Percentiles rank a stretch among this genome's conserved stretches.
These are phyloP conservation scores for Ophiostoma populinum DNA, from an alignment of 2,329 filamentous ascomycete species.

Conservation along the genomic window DNA sequence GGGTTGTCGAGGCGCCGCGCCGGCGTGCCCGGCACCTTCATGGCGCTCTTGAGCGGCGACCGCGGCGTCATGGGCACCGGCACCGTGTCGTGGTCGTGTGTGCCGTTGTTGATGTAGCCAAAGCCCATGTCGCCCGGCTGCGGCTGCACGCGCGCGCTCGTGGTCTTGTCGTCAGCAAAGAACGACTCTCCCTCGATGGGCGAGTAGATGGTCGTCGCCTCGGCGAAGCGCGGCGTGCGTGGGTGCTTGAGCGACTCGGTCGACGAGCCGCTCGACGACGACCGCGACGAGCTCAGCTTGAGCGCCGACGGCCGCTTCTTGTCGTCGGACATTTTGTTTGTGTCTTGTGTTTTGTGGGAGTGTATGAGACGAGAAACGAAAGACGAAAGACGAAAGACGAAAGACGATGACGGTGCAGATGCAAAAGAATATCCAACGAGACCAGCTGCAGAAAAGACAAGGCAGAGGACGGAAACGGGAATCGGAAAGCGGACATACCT, in stretches of 20 bases:
- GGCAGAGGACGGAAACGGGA: slow-evolving; percentile 15
- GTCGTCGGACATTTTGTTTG: too few species aligned
- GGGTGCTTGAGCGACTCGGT: slow-evolving; percentile 45
- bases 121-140: slow-evolving; percentile 82
- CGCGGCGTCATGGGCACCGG: slow-evolving; percentile 50
- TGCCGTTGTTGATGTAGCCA: slow-evolving; percentile 59
- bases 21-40: slow-evolving; percentile 73
- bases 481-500: slow-evolving; percentile 17
- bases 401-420: too few species aligned
- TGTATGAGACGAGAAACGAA: slow-evolving; percentile 13
- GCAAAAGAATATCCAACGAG: slow-evolving; percentile 16
- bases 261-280: slow-evolving; percentile 33
- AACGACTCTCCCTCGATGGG: slow-evolving; percentile 44
- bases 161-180: slow-evolving; percentile 42
- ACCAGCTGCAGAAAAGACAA: slow-evolving; percentile 24
- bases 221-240: slow-evolving; percentile 62
- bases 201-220: slow-evolving; percentile 64
- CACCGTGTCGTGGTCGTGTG: slow-evolving; percentile 33
- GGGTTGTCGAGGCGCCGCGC: slow-evolving; percentile 57
- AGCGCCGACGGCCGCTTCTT: slow-evolving; percentile 39
- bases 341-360: slow-evolving; percentile 9
- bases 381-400: too few species aligned
- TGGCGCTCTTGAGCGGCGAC: slow-evolving; percentile 74
- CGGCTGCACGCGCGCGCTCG: slow-evolving; percentile 39
- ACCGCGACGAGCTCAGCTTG: slow-evolving; percentile 32